phyloP scores from a whole-genome alignment of 805 yeast species.

The Lipomyces spencermartinsiae region DNA sequence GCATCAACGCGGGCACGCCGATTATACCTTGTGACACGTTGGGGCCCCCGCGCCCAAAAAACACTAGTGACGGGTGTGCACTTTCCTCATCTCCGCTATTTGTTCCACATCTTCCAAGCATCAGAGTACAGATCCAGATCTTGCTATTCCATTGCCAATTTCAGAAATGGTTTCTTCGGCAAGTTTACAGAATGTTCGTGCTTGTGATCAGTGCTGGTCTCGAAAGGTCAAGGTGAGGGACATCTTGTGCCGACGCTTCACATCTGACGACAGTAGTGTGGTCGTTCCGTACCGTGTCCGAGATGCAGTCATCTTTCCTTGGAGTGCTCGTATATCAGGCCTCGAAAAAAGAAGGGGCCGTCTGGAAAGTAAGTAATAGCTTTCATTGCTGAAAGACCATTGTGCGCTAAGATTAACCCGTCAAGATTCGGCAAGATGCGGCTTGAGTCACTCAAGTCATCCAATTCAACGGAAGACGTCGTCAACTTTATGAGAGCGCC shows the following conservation, averaged over 20 bases:
- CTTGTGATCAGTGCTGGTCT: conserved; percentile 15
- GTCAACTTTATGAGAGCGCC: conserved; percentile 6
- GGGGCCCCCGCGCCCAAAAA: neutral
- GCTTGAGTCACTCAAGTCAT: neutral
- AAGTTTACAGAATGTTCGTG: neutral
- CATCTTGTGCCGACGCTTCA: neutral
- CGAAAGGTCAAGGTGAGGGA: conserved; percentile 10
- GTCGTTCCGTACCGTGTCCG: conserved; percentile 8
- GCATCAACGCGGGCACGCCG: neutral
- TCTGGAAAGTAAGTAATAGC: conserved; percentile 11
- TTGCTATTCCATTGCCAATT: neutral
- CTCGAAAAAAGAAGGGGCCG: conserved; percentile 9
- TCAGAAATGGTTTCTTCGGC: neutral
- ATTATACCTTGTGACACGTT: neutral
- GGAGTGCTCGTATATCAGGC: conserved; percentile 16
- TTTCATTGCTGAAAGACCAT: neutral
- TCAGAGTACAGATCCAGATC: neutral
- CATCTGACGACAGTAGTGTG: conserved; percentile 1
- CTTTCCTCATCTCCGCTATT: neutral
- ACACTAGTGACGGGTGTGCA: neutral
- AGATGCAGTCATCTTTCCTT: conserved; percentile 12
- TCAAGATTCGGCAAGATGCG: conserved; percentile 3
- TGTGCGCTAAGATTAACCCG: neutral
- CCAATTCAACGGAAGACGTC: conserved; percentile 1
- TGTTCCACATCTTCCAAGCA: neutral